Percentiles rank a stretch among this genome's conserved stretches.
Conservation (phyloP, 2,329 filamentous ascomycete species). For the Aspergillus sp. region DNA sequence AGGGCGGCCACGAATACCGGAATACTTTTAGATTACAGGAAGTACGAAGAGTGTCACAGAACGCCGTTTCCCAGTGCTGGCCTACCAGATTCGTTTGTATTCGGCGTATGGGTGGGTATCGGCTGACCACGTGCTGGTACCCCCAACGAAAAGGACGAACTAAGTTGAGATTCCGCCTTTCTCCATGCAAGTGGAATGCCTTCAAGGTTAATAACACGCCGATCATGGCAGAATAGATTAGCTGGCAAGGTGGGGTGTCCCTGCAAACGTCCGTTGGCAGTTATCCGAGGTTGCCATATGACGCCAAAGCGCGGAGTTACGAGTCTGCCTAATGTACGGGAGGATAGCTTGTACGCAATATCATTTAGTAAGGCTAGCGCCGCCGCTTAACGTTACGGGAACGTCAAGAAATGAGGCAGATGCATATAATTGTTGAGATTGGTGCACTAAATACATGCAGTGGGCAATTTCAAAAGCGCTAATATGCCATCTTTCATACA, state of each 20-base stretch:
- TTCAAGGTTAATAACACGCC: neutral
- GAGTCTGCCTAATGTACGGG: slow-evolving; percentile 3
- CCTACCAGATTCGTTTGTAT: neutral
- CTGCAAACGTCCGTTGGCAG: neutral
- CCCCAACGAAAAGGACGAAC: neutral
- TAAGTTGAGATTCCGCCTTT: neutral
- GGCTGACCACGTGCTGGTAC: slow-evolving; percentile 13
- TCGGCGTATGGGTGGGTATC: slow-evolving; percentile 6
- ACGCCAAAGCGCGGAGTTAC: slow-evolving; percentile 4
- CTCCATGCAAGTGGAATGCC: neutral
- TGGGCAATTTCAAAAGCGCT: slow-evolving; percentile 14
- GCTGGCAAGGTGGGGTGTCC: slow-evolving; percentile 3
- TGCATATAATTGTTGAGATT: neutral
- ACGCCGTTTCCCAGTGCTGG: neutral
- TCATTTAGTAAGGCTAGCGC: neutral
- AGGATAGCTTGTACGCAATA: neutral
- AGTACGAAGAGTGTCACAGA: slow-evolving; percentile 13
- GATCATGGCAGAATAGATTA: slow-evolving; percentile 2
- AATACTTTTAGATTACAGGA: slow-evolving; percentile 2
- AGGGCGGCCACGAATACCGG: slow-evolving; percentile 18
- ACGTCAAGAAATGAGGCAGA: slow-evolving; percentile 1
- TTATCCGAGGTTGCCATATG: slow-evolving; percentile 5
- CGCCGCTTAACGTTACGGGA: neutral
- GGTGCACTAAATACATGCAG: slow-evolving; percentile 15
- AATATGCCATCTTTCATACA: slow-evolving; percentile 21